These are phyloP conservation scores for Saturnispora mendoncae DNA, from an alignment of 805 yeast genomes.

Conservation along the genomic window DNA sequence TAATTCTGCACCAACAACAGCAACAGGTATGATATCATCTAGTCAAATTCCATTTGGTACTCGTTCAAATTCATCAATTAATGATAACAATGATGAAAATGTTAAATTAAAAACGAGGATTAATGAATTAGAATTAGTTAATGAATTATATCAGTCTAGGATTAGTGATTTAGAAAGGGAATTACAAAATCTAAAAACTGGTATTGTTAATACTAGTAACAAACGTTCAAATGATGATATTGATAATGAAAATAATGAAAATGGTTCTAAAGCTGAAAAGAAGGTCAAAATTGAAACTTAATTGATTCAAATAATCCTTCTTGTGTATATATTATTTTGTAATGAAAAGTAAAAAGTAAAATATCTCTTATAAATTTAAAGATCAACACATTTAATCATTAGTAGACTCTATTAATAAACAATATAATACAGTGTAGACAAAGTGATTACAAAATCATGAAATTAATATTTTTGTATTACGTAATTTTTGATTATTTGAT, in stretches of 20 bases:
- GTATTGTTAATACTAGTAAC: not conserved
- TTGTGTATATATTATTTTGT: not conserved
- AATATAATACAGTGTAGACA: no score
- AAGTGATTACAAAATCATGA: no score
- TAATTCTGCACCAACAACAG: not conserved
- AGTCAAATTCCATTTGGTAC: not conserved
- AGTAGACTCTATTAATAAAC: no score
- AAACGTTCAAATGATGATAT: conserved; percentile 1
- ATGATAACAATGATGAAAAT: conserved; percentile 7
- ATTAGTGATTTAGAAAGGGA: conserved; percentile 73
- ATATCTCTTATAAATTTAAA: no score
- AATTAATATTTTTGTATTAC: no score
- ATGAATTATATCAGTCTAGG: conserved; percentile 76
- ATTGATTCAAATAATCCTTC: no score
- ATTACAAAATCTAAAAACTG: conserved; percentile 42
- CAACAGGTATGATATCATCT: not conserved
- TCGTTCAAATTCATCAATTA: not conserved
- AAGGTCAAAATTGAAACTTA: not conserved
- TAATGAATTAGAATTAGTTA: conserved; percentile 81
- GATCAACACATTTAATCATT: no score
- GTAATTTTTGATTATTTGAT: no score
- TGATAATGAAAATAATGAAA: not conserved
- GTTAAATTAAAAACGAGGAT: conserved; percentile 60
- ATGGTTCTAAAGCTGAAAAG: not conserved
- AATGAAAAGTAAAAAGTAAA: no score